phyloP scores from a whole-genome alignment of 441 rosid genomes.

The Sinapis alba region DNA sequence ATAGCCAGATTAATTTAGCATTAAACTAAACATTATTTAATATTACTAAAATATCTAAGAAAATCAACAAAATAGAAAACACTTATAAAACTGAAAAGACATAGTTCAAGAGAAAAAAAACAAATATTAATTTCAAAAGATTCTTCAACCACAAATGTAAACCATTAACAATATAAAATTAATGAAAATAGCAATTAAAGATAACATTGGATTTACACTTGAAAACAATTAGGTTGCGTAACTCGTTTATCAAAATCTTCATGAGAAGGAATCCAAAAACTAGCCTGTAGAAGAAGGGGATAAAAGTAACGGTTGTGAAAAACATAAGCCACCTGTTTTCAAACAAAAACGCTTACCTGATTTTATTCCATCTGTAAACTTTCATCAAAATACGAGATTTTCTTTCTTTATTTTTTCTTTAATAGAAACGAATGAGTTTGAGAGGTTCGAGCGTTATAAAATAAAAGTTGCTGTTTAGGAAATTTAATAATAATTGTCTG shows the following conservation, averaged over 20 bases:
- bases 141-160: not conserved
- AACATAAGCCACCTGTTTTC: not conserved
- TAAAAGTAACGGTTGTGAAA: not conserved
- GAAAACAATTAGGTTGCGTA: not conserved
- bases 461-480: slow-evolving; percentile 3
- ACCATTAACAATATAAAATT: not conserved
- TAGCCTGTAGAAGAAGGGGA: not conserved
- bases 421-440: not conserved
- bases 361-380: not conserved
- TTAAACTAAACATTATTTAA: too few species aligned
- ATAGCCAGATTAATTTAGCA: not conserved
- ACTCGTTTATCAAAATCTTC: not conserved
- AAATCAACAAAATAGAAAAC: not conserved
- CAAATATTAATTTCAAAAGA: too few species aligned
- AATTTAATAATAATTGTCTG: slow-evolving; percentile 6
- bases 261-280: not conserved
- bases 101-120: too few species aligned
- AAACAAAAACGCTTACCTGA: not conserved
- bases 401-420: not conserved
- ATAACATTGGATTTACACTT: not conserved
- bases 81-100: not conserved
- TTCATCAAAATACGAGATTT: not conserved
- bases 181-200: not conserved
- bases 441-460: not conserved
- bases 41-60: too few species aligned